These are phyloP conservation scores for Apophysomyces ossiformis DNA, from an alignment of 371 early-diverging fungal genomes.

Conservation along the genomic window DNA sequence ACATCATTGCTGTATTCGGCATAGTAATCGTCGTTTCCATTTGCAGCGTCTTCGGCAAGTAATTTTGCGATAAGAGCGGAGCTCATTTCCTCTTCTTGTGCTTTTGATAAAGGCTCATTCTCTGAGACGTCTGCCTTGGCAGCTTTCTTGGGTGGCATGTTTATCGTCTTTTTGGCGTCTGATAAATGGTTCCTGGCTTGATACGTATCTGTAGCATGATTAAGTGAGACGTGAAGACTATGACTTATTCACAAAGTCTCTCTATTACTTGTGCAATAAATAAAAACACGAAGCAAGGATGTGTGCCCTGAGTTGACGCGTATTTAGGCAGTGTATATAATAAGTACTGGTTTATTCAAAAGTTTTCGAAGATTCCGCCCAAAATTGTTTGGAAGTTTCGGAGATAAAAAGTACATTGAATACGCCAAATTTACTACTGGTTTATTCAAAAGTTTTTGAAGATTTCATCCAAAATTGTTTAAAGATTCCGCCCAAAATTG, in stretches of 20 bases:
- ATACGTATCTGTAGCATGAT: neutral
- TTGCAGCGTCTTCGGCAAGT: slow-evolving; percentile 67
- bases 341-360: neutral
- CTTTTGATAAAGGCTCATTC: slow-evolving; percentile 30
- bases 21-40: slow-evolving; percentile 56
- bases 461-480: too few species aligned
- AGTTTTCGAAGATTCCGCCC: neutral
- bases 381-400: neutral
- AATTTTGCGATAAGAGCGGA: slow-evolving; percentile 80
- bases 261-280: neutral
- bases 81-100: slow-evolving; percentile 82
- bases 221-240: neutral
- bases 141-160: slow-evolving; percentile 5
- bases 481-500: too few species aligned
- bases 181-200: neutral
- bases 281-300: slow-evolving; percentile 9
- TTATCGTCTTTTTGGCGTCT: neutral
- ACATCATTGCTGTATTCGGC: slow-evolving; percentile 65
- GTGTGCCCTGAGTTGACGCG: slow-evolving; percentile 12
- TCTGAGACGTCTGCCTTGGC: neutral
- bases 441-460: too few species aligned
- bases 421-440: too few species aligned
- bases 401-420: too few species aligned
- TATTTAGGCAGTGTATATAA: neutral
- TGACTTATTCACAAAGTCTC: neutral